Evolutionary conservation across 177 flowering plant genomes (phyloP).

Genomic region (Vitis hybrid): DNA sequence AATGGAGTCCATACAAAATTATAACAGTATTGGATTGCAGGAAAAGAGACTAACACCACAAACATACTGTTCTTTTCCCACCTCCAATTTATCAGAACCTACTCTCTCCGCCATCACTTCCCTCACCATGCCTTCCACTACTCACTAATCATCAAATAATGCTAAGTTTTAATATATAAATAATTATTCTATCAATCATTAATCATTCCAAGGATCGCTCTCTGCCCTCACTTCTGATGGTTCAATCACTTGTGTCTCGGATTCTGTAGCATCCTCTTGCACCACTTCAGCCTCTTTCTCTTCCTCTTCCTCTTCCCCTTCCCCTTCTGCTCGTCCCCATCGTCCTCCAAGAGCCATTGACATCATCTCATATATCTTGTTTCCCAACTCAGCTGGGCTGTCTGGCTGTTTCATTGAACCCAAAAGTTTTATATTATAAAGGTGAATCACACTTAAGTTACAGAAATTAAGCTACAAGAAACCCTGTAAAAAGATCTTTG

Average conservation of each 20-base stretch:
- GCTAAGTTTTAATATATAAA: too few species aligned
- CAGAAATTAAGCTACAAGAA: background rate
- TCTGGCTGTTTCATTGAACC: slow-evolving; percentile 65
- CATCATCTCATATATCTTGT: slow-evolving; percentile 98
- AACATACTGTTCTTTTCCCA: too few species aligned
- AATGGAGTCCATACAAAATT: too few species aligned
- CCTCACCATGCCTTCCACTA: too few species aligned
- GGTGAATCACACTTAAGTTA: background rate
- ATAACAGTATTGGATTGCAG: too few species aligned
- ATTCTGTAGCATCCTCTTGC: slow-evolving; percentile 16
- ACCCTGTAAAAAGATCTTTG: background rate
- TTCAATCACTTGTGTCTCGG: slow-evolving; percentile 69
- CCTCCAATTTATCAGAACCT: too few species aligned
- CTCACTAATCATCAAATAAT: too few species aligned
- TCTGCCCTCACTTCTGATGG: slow-evolving; percentile 89
- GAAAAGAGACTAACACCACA: too few species aligned
- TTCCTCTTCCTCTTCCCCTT: slow-evolving; percentile 26
- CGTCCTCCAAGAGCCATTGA: slow-evolving; percentile 92
- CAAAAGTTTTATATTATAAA: background rate
- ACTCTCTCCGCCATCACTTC: too few species aligned
- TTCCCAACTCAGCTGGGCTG: slow-evolving; percentile 91
- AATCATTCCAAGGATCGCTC: slow-evolving; percentile 81
- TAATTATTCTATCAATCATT: slow-evolving; percentile 2
- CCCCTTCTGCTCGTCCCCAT: slow-evolving; percentile 86
- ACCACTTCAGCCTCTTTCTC: background rate